phyloP scores from a whole-genome alignment of 1,284 basidiomycete genomes.

The Cryptococcus jaspeensis region DNA sequence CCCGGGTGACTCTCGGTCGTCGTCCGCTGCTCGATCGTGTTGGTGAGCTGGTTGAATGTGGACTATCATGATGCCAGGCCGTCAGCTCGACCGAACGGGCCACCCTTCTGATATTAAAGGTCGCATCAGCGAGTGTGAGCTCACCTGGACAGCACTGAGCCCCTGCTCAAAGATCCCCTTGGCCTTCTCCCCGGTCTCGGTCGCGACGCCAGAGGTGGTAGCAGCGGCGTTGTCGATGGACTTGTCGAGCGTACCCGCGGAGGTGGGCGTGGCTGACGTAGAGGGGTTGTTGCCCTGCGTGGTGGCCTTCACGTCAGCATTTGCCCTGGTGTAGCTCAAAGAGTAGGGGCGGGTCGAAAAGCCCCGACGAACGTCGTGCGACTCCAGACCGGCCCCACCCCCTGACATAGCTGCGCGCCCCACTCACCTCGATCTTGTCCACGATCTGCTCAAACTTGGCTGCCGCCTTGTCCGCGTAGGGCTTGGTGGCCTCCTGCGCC shows the following conservation, averaged over 20 bases:
- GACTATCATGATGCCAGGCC: slow-evolving; percentile 20
- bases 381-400: background rate
- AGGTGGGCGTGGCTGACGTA: slow-evolving; percentile 13
- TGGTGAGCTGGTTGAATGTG: slow-evolving; percentile 37
- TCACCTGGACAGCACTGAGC: slow-evolving; percentile 31
- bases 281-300: slow-evolving; percentile 13
- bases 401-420: background rate
- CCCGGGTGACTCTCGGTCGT: slow-evolving; percentile 46
- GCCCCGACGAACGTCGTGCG: background rate
- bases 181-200: slow-evolving; percentile 32
- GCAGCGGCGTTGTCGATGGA: slow-evolving; percentile 21
- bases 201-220: background rate
- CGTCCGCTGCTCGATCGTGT: slow-evolving; percentile 45
- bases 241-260: slow-evolving; percentile 11
- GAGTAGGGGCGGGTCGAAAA: too few relatives aligned
- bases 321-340: background rate
- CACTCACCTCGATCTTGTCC: slow-evolving; percentile 41
- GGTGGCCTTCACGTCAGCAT: background rate
- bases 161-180: slow-evolving; percentile 36
- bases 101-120: background rate
- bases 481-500: slow-evolving; percentile 29
- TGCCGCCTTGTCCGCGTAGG: slow-evolving; percentile 43
- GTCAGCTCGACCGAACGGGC: background rate
- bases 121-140: slow-evolving; percentile 1
- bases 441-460: slow-evolving; percentile 42